Evolutionary conservation across 495 filamentous ascomycete species (phyloP).

Genomic region (Friedmanniomyces simplex): DNA sequence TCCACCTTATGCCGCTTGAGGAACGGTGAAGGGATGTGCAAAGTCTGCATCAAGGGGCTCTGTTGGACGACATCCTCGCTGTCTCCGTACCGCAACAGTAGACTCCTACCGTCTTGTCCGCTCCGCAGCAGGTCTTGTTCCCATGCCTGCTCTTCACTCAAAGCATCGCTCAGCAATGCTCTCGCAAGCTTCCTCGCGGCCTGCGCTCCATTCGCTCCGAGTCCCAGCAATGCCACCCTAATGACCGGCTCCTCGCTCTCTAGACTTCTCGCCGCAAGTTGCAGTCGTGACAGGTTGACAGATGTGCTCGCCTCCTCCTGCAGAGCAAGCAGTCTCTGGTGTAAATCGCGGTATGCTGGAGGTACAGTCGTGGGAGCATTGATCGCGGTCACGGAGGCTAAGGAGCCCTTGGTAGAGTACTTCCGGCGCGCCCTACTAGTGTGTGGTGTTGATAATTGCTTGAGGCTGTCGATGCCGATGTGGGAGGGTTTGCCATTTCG

Average conservation of each 20-base stretch:
- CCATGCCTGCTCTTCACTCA: constrained; percentile 55
- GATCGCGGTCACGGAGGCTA: constrained; percentile 30
- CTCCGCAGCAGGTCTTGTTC: constrained; percentile 49
- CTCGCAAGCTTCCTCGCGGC: constrained; percentile 52
- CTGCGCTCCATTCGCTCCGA: constrained; percentile 11
- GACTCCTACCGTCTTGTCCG: constrained; percentile 36
- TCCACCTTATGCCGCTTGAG: constrained; percentile 63
- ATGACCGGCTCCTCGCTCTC: constrained; percentile 55
- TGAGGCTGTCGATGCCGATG: neutral
- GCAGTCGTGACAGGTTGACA: constrained; percentile 64
- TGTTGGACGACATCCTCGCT: constrained; percentile 29
- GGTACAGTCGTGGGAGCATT: constrained; percentile 28
- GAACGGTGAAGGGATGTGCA: constrained; percentile 56
- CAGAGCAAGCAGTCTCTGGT: constrained; percentile 51
- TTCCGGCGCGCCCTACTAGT: neutral
- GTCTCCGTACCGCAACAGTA: constrained; percentile 53
- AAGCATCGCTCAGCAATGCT: constrained; percentile 66
- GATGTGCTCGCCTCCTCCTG: constrained; percentile 51
- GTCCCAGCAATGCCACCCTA: constrained; percentile 50
- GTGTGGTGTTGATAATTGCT: neutral
- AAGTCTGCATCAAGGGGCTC: constrained; percentile 42
- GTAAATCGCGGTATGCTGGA: constrained; percentile 37
- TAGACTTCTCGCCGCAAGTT: constrained; percentile 69
- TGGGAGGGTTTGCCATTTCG: neutral
- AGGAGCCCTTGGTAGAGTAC: neutral